Conservation (phyloP, 1,284 basidiomycete species). For the Ceratobasidium sp. region DNA sequence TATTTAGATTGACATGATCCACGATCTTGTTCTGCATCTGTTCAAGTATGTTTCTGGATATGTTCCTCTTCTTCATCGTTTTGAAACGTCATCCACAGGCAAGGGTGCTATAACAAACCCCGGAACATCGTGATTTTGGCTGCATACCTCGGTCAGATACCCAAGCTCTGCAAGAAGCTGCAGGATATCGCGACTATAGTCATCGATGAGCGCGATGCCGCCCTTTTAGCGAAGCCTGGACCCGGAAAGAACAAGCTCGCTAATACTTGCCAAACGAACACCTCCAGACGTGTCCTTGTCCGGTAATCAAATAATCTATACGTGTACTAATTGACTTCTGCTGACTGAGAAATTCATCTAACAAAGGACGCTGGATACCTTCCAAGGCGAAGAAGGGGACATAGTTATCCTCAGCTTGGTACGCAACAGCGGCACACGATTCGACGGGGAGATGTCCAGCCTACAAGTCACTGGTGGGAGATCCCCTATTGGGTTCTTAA, state of each 20-base stretch:
- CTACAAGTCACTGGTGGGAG: constrained; percentile 43
- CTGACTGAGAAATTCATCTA: too few relatives aligned
- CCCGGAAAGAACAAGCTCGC: constrained; percentile 50
- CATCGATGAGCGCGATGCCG: constrained; percentile 72
- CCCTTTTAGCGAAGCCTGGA: constrained; percentile 58
- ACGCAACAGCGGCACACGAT: constrained; percentile 61
- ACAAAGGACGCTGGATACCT: constrained; percentile 77
- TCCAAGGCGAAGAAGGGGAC: constrained; percentile 58
- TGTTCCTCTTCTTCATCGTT: neutral
- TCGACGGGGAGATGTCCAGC: constrained; percentile 15
- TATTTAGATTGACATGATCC: constrained; percentile 67
- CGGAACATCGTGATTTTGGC: constrained; percentile 77
- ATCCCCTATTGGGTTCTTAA: constrained; percentile 71
- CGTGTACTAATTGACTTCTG: neutral
- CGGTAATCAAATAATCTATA: constrained; percentile 2
- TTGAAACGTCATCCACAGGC: constrained; percentile 51
- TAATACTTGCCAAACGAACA: constrained; percentile 56
- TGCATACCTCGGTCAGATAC: constrained; percentile 74
- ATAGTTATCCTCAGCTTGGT: constrained; percentile 74
- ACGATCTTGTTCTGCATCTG: constrained; percentile 71
- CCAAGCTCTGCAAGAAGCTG: constrained; percentile 61
- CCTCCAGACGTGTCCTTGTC: constrained; percentile 56
- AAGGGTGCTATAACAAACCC: constrained; percentile 62
- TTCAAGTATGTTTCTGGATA: constrained; percentile 55
- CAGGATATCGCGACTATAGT: constrained; percentile 60